Evolutionary conservation across 345 rosid species (phyloP).

Genomic region (Murraya koenigii): DNA sequence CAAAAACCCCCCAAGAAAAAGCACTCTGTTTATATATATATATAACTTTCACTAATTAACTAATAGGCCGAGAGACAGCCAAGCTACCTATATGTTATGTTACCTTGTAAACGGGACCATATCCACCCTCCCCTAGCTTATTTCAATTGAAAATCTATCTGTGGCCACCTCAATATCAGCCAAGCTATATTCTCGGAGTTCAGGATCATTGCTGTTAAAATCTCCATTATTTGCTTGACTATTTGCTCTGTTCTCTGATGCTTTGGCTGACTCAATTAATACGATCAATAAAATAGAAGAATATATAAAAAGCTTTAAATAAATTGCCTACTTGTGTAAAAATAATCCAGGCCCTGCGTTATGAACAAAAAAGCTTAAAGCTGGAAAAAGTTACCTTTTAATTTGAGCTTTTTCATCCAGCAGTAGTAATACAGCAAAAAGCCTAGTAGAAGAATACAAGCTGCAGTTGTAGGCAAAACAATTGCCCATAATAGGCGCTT

Average conservation of each 20-base stretch:
- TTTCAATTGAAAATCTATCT: constrained; percentile 4
- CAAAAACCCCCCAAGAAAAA: neutral
- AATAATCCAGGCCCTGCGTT: neutral
- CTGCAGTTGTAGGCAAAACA: constrained; percentile 15
- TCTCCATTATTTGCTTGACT: neutral
- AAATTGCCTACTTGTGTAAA: neutral
- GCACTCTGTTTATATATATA: too few species aligned
- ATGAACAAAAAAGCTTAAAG: neutral
- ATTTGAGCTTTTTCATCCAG: constrained; percentile 7
- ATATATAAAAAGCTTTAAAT: neutral
- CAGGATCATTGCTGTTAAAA: neutral
- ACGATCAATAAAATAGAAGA: neutral
- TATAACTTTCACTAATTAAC: too few species aligned
- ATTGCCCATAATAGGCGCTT: constrained; percentile 3
- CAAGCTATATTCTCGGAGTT: constrained; percentile 6
- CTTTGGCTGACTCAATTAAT: neutral
- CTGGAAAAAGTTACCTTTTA: constrained; percentile 20
- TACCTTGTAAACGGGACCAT: constrained; percentile 23
- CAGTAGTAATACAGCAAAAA: neutral
- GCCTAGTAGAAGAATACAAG: constrained; percentile 6
- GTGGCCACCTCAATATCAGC: neutral
- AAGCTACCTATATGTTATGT: too few species aligned
- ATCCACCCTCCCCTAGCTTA: constrained; percentile 23
- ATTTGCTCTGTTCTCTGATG: neutral
- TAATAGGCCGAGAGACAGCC: too few species aligned